phyloP scores from a whole-genome alignment of 192 early-diverging fungal species.

The Phycomyces nitens region DNA sequence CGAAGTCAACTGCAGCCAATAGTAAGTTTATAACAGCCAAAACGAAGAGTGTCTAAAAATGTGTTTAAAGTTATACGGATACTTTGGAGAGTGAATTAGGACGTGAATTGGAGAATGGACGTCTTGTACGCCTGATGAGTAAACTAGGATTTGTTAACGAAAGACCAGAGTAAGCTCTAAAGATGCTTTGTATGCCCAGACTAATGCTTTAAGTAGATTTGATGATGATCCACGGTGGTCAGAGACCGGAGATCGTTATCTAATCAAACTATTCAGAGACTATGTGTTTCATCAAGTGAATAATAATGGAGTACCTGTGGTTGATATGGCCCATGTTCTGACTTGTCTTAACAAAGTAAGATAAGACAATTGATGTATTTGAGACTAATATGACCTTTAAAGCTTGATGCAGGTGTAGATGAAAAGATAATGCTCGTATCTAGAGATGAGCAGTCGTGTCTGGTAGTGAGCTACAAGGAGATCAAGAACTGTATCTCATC shows the following conservation, averaged over 20 bases:
- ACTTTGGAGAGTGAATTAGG: constrained; percentile 55
- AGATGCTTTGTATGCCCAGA: neutral
- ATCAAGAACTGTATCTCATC: constrained; percentile 88
- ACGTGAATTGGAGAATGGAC: constrained; percentile 88
- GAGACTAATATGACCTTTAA: no score
- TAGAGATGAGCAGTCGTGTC: constrained; percentile 93
- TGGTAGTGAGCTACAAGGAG: constrained; percentile 95
- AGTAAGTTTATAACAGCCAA: constrained; percentile 41
- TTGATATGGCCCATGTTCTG: constrained; percentile 91
- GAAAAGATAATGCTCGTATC: constrained; percentile 95
- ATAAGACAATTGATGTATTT: neutral
- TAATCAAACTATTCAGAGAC: constrained; percentile 96
- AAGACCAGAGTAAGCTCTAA: constrained; percentile 48
- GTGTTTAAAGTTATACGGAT: constrained; percentile 29
- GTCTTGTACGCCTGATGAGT: constrained; percentile 80
- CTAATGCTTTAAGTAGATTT: constrained; percentile 49
- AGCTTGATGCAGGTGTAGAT: constrained; percentile 92
- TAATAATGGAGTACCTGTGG: constrained; percentile 72
- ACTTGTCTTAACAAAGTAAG: constrained; percentile 91
- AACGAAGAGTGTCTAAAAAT: no score
- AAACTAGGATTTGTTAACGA: constrained; percentile 94
- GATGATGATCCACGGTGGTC: constrained; percentile 91
- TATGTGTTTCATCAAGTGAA: constrained; percentile 97
- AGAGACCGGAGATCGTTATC: constrained; percentile 96
- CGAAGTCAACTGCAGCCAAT: constrained; percentile 72